A percentile compares a stretch with the other conserved stretches of the same genome.
phyloP scores from a whole-genome alignment of 225 moss, liverwort and hornwort genomes.

The Marchantia polymorpha region DNA sequence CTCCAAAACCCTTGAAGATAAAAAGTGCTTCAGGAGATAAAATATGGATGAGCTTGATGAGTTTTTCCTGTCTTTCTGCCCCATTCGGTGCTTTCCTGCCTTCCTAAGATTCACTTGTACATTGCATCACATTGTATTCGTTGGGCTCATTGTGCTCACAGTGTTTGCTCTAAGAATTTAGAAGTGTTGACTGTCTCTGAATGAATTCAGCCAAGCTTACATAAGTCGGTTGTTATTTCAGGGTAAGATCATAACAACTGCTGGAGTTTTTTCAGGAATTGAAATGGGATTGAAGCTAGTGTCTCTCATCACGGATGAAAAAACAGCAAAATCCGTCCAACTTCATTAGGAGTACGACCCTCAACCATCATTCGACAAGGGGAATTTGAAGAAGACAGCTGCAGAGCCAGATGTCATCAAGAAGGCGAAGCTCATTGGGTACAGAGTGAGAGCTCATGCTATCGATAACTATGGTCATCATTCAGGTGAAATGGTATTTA shows the following conservation, averaged over 20 bases:
- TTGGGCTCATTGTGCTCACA: not conserved
- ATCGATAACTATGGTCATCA: not conserved
- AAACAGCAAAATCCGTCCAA: slow-evolving; percentile 30
- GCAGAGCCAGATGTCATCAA: slow-evolving; percentile 22
- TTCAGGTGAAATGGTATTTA: too few relatives aligned
- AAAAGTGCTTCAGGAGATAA: too few relatives aligned
- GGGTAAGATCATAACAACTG: slow-evolving; percentile 43
- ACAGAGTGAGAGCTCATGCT: not conserved
- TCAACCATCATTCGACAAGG: slow-evolving; percentile 34
- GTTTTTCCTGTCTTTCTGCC: not conserved
- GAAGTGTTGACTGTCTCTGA: not conserved
- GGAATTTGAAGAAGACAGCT: slow-evolving; percentile 27
- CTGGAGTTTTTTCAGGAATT: slow-evolving; percentile 39
- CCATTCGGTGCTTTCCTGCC: too few relatives aligned
- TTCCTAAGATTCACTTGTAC: too few relatives aligned
- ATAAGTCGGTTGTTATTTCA: slow-evolving; percentile 3
- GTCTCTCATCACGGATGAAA: slow-evolving; percentile 31
- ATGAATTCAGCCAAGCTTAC: not conserved
- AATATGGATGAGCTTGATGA: too few relatives aligned
- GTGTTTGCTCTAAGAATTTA: not conserved
- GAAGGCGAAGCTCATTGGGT: not conserved
- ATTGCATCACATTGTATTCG: too few relatives aligned
- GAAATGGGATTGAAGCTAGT: slow-evolving; percentile 38
- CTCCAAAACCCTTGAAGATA: too few relatives aligned
- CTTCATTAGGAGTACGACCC: slow-evolving; percentile 38